These are phyloP conservation scores for Thymus mandschuricus DNA, from an alignment of 257 asterid genomes.

Conservation along the genomic window DNA sequence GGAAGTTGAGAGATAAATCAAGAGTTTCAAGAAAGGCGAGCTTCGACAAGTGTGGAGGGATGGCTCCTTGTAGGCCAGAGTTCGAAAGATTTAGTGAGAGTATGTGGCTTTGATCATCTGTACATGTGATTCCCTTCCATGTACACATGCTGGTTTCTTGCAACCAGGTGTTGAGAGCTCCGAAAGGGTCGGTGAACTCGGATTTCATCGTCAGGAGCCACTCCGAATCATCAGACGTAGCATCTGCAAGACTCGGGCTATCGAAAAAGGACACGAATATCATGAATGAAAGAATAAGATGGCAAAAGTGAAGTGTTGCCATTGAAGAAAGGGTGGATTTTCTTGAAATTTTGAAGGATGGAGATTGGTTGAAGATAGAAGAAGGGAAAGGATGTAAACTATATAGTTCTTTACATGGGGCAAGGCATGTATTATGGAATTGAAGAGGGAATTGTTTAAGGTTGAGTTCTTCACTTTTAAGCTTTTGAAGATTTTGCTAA, in stretches of 20 bases:
- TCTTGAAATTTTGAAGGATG: conserved; percentile 13
- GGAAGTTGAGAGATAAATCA: conserved; percentile 67
- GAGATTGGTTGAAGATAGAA: conserved; percentile 27
- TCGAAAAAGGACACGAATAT: conserved; percentile 32
- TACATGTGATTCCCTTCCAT: conserved; percentile 81
- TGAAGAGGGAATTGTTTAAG: conserved; percentile 28
- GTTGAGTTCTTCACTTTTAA: conserved; percentile 30
- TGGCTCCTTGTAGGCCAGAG: conserved; percentile 58
- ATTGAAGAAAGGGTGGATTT: conserved; percentile 36
- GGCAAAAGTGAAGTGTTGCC: conserved; percentile 44
- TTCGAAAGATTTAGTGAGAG: conserved; percentile 60
- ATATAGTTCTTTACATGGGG: conserved; percentile 46
- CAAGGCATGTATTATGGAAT: not conserved
- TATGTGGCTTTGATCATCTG: conserved; percentile 50
- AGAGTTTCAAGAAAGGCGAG: conserved; percentile 61
- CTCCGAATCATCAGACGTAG: conserved; percentile 56
- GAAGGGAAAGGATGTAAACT: conserved; percentile 36
- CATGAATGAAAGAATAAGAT: conserved; percentile 47
- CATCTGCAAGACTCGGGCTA: conserved; percentile 37
- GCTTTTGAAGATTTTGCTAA: conserved; percentile 37
- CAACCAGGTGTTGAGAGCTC: conserved; percentile 68
- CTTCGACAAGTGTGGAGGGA: conserved; percentile 58
- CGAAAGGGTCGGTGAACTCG: conserved; percentile 57
- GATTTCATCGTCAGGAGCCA: conserved; percentile 66
- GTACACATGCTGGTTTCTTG: conserved; percentile 54